Evolutionary conservation across 1,284 basidiomycete species (phyloP).

Genomic region (Cryptococcus hybrid): DNA sequence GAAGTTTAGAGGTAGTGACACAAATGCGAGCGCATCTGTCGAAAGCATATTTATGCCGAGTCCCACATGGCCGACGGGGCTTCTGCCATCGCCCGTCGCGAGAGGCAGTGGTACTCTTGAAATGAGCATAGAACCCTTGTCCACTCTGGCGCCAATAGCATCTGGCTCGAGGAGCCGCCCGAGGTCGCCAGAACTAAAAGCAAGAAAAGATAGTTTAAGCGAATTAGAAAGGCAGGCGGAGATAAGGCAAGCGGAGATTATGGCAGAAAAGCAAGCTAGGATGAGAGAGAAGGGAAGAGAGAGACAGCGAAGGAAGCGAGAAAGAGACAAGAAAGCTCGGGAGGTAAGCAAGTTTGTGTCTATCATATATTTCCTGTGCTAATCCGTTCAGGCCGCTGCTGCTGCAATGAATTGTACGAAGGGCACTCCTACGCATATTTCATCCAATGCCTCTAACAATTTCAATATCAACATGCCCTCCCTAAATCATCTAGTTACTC

Average conservation of each 20-base stretch:
- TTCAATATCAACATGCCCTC: slow-evolving; percentile 24
- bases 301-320: slow-evolving; percentile 17
- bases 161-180: slow-evolving; percentile 1
- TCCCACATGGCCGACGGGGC: slow-evolving; percentile 1
- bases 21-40: slow-evolving; percentile 7
- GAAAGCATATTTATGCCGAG: slow-evolving; percentile 5
- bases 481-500: slow-evolving; percentile 19
- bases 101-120: slow-evolving; percentile 2
- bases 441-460: slow-evolving; percentile 1
- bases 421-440: slow-evolving; percentile 3
- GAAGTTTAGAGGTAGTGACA: slow-evolving; percentile 15
- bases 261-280: slow-evolving; percentile 15
- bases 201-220: not conserved
- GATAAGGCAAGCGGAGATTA: slow-evolving; percentile 4
- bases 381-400: not conserved
- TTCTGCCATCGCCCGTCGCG: slow-evolving; percentile 1
- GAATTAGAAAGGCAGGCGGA: slow-evolving; percentile 2
- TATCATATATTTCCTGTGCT: not conserved
- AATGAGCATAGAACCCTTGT: slow-evolving; percentile 6
- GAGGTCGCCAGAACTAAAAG: slow-evolving; percentile 8
- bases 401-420: not conserved
- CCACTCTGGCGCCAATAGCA: not conserved
- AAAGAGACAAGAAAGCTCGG: slow-evolving; percentile 18
- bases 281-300: slow-evolving; percentile 19
- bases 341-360: slow-evolving; percentile 7